Base-by-base conservation (phyloP, 805 yeast genomes). In the Candida awuae region DNA sequence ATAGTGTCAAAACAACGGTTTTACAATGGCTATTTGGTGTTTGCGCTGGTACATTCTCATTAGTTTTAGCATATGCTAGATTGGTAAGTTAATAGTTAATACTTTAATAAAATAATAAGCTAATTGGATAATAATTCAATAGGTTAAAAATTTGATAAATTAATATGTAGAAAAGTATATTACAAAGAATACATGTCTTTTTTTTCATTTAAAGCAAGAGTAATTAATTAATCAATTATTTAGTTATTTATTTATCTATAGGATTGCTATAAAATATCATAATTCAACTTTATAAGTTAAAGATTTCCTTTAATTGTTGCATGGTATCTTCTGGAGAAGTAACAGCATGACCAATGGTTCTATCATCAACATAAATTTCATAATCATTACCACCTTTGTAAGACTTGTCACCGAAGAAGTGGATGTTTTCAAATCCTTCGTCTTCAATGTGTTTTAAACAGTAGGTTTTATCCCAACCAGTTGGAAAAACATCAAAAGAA, bases 391-490 rank as follows among this genome's bases (percentile, higher is more conserved):
- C 98, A 61, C 99, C 99, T 68, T 78, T 65, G 73, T 83, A 83
- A 50, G 95, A 75, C 75, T 92, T 92, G 75, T 92, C 99, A 68
- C 99, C 98, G 61, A 92, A 92, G 79, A 92, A 92, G 71, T 92
- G 97, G 56, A 92, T 86, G 54, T 77, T 73, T 57, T 78, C 72
- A 70, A 88, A 92, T 50, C 82, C 78, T 66, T 90, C 96, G 44
- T 71, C 65, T 56, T 68, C 85, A 54, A 92, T 88, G 67, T 90
- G 98, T 66, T 82, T 87, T 61, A 92, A 76, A 66, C 95, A 85
- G 72, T 90, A 92, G 46, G 99, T 92, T 77, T 92, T 92, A 68
- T 92, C 99, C 99, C 99, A 92, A 59, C 99, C 98, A 48, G 96
- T 85, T 71, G 99, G 99, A 90, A 92, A 92, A 49, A 92, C 97